These are phyloP conservation scores for Myxozyma neglecta DNA, from an alignment of 805 yeast genomes.

Conservation along the genomic window DNA sequence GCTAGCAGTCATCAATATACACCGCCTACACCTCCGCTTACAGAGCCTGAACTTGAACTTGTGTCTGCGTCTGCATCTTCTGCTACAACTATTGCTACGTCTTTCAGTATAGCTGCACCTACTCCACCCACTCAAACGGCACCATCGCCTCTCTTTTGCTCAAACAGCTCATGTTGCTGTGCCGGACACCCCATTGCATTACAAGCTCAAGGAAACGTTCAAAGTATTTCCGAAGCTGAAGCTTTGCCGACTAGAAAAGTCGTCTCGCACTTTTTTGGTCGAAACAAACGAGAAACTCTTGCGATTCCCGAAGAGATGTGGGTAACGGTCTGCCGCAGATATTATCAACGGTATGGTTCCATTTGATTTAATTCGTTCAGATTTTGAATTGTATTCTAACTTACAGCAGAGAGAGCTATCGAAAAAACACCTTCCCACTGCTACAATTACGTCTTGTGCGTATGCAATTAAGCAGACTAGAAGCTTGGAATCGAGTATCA, in stretches of 20 bases:
- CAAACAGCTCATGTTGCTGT: not conserved
- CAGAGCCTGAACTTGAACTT: not conserved
- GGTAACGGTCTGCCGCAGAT: conserved; percentile 28
- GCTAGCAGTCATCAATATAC: not conserved
- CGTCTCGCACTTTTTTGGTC: conserved; percentile 32
- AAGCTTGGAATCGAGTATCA: conserved; percentile 25
- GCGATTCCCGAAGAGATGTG: conserved; percentile 27
- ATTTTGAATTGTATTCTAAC: not conserved
- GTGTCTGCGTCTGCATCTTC: not conserved
- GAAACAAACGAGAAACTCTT: conserved; percentile 32
- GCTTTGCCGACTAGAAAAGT: conserved; percentile 25
- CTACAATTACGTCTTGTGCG: conserved; percentile 24
- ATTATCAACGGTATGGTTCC: conserved; percentile 22
- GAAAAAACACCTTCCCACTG: conserved; percentile 23
- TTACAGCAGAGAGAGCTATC: conserved; percentile 21
- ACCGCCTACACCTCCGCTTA: not conserved
- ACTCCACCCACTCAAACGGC: not conserved
- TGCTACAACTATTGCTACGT: not conserved
- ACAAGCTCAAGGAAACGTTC: not conserved
- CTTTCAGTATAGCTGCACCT: not conserved
- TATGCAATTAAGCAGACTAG: conserved; percentile 26
- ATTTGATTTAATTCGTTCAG: not conserved
- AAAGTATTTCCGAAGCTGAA: not conserved
- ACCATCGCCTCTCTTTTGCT: not conserved
- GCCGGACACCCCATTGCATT: not conserved